Evolutionary conservation across 2,329 filamentous ascomycete species (phyloP), one percentile per base, ranked within the genome.

Genomic region (Ophiosphaerella korrae): DNA sequence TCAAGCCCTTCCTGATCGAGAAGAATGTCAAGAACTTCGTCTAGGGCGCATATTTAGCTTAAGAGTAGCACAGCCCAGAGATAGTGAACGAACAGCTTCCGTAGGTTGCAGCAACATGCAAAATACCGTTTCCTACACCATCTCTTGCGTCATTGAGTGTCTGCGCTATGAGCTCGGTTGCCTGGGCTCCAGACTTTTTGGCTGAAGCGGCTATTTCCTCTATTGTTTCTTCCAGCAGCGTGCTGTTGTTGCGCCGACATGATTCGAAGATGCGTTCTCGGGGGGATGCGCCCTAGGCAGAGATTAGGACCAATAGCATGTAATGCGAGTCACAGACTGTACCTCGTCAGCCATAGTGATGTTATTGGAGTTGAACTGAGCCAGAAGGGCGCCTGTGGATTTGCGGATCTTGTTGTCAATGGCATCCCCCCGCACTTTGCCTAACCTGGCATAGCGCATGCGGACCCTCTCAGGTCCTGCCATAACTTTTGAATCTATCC

Each of bases 191-290:
- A 51, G 78, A 76, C 59, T 83, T 83, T 12, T 60, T 53, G 29
- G 72, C 66, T 1, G 63, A 58, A 4, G 64, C 53, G 68, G 84
- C 78, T 59, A 78, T 77, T 36, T 82, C 76, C 61, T 60, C 63
- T 44, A 97, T 81, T 50, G 92, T 83, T 66, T 94, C 88, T 64
- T 84, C 77, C 49, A 97, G 85, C 53, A 97, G 85, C 46, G 93
- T 88, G 62, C 87, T 87, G 77, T 97, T 97, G 82, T 97, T 93
- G 69, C 92, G 85, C 55, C 93, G 90, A 78, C 90, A 96, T 66
- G 94, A 90, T 79, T 96, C 93, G 76, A 97, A 85, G 64, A 97
- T 84, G 68, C 90, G 84, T 79, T 97, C 93, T 74, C 87, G 83
- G 40, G 87, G 85, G 53, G 90, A 90, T 63, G 93, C 93, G 72